A percentile compares a stretch with the other conserved stretches of the same genome.
Conservation (phyloP, 176 grass and related monocot genomes). For the Zea mays region Zm-B73-REFERENCE-NAM-5.0 NC_050099.1:172016001-172016500, state of each 20-base stretch:
- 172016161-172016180: constrained; percentile 94
- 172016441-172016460: constrained; percentile 58
- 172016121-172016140: constrained; percentile 25
- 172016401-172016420: constrained; percentile 87
- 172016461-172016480: constrained; percentile 60
- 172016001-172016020: constrained; percentile 60
- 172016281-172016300: not conserved
- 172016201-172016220: constrained; percentile 71
- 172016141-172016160: constrained; percentile 99
- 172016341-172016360: constrained; percentile 51
- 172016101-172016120: too few relatives aligned
- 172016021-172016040: not conserved
- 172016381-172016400: constrained; percentile 67
- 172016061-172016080: too few relatives aligned
- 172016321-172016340: not conserved
- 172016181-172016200: constrained; percentile 78
- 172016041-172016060: not conserved
- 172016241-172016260: constrained; percentile 66
- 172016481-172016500: constrained; percentile 76
- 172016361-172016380: constrained; percentile 79
- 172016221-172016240: constrained; percentile 67
- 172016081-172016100: not conserved
- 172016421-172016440: constrained; percentile 56
- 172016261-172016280: not conserved
- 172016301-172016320: not conserved